A percentile compares a stretch with the other conserved stretches of the same genome.
These are phyloP conservation scores for Lindgomyces ingoldianus DNA, from an alignment of 495 filamentous ascomycete genomes.

Conservation along the genomic window DNA sequence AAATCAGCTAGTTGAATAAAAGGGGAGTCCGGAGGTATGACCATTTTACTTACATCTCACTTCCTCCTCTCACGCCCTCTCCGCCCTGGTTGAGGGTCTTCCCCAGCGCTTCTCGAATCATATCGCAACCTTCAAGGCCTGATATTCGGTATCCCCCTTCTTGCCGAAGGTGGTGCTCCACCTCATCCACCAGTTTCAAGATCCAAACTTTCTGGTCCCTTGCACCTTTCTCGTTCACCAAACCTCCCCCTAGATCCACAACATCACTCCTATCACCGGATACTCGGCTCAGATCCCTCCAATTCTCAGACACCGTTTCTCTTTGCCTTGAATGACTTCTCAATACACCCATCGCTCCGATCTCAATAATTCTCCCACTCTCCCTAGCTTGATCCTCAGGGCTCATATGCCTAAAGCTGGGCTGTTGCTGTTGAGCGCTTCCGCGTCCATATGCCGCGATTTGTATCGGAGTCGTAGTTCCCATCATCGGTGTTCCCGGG, in stretches of 20 bases:
- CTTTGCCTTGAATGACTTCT: too few species aligned
- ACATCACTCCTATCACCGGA: too few species aligned
- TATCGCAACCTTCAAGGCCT: slow-evolving; percentile 7
- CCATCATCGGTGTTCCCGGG: background rate
- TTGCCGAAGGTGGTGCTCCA: background rate
- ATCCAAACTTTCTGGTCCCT: background rate
- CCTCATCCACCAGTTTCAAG: slow-evolving; percentile 5
- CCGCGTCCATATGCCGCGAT: background rate
- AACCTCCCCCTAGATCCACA: background rate
- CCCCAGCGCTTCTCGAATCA: slow-evolving; percentile 7
- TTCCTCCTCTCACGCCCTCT: background rate
- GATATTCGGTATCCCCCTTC: background rate
- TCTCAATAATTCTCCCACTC: slow-evolving; percentile 21
- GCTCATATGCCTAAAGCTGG: slow-evolving; percentile 11
- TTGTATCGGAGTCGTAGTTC: background rate
- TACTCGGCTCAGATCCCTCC: background rate
- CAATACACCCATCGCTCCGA: slow-evolving; percentile 28
- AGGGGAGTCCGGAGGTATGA: too few species aligned
- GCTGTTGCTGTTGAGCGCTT: background rate
- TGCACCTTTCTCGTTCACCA: background rate
- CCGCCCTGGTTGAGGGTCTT: background rate
- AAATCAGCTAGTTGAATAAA: too few species aligned
- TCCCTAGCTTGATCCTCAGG: background rate
- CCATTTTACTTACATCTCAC: background rate
- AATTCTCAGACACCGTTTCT: too few species aligned